Percentiles rank a stretch among this genome's conserved stretches.
Conservation (phyloP, 768 basidiomycete species). For the Trametes meyenii region DNA sequence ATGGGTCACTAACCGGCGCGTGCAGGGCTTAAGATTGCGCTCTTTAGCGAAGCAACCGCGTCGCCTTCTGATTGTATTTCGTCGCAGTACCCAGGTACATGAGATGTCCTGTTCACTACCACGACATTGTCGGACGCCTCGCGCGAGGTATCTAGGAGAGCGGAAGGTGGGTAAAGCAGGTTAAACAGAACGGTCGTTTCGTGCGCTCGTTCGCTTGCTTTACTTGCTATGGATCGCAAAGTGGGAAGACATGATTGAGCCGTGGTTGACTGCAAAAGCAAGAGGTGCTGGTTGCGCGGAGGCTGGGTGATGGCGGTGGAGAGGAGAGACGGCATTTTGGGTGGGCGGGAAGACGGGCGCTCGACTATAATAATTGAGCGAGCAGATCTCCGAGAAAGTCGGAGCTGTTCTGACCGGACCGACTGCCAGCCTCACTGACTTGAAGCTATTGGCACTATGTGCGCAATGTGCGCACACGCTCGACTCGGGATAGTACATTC, state of each 20-base stretch:
- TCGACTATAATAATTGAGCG: too few species aligned
- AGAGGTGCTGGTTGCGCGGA: conserved; percentile 24
- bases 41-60: not conserved
- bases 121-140: conserved; percentile 36
- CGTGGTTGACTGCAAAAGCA: conserved; percentile 32
- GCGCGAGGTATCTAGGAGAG: conserved; percentile 39
- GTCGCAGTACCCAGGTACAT: conserved; percentile 56
- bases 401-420: too few species aligned
- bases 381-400: conserved; percentile 10
- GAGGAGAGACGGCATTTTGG: conserved; percentile 27
- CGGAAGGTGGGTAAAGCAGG: conserved; percentile 56
- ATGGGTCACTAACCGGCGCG: conserved; percentile 37
- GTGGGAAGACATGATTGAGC: conserved; percentile 34
- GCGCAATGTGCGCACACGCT: too few species aligned
- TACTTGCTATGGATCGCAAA: conserved; percentile 20
- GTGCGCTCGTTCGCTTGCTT: conserved; percentile 23
- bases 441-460: too few species aligned
- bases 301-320: conserved; percentile 25
- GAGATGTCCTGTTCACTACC: conserved; percentile 58
- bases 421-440: too few species aligned
- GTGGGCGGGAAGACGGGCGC: not conserved
- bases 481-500: too few species aligned
- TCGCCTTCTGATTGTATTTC: conserved; percentile 38
- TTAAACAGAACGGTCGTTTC: conserved; percentile 52
- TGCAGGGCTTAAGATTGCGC: conserved; percentile 43